Evolutionary conservation across 2,329 filamentous ascomycete species (phyloP).

Genomic region (Chalaropsis thielavioides): DNA sequence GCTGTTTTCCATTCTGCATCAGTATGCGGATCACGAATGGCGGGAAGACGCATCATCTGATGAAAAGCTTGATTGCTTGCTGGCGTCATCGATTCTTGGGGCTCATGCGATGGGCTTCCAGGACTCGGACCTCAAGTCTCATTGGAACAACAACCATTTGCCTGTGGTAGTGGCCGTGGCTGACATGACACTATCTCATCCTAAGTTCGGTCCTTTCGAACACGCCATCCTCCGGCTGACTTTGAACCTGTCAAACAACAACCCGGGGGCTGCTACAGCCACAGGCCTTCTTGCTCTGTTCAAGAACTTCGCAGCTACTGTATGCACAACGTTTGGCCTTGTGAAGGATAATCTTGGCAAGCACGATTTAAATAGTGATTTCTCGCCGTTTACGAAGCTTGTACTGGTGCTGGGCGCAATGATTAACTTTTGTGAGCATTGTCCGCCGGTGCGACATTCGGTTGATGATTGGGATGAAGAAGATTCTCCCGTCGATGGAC

Average conservation of each 20-base stretch:
- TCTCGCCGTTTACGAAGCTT: conserved; percentile 47
- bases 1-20: conserved; percentile 19
- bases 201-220: conserved; percentile 29
- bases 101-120: conserved; percentile 36
- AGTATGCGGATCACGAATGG: conserved; percentile 14
- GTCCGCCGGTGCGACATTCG: conserved; percentile 41
- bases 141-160: conserved; percentile 37
- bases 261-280: conserved; percentile 48
- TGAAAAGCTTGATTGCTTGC: conserved; percentile 17
- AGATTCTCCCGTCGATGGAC: conserved; percentile 36
- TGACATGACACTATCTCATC: conserved; percentile 26
- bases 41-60: conserved; percentile 14
- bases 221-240: conserved; percentile 52
- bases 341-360: conserved; percentile 35
- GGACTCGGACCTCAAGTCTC: conserved; percentile 28
- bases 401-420: conserved; percentile 67
- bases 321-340: conserved; percentile 37
- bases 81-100: conserved; percentile 38
- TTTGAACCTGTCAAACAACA: conserved; percentile 77
- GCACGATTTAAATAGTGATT: conserved; percentile 33
- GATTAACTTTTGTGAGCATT: conserved; percentile 79
- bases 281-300: conserved; percentile 50
- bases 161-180: conserved; percentile 37
- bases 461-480: conserved; percentile 24
- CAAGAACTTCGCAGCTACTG: conserved; percentile 32